Percentiles rank a stretch among this genome's conserved stretches.
Conservation (phyloP, 495 filamentous ascomycete genomes). For the Aspergillus funiculosus region DNA sequence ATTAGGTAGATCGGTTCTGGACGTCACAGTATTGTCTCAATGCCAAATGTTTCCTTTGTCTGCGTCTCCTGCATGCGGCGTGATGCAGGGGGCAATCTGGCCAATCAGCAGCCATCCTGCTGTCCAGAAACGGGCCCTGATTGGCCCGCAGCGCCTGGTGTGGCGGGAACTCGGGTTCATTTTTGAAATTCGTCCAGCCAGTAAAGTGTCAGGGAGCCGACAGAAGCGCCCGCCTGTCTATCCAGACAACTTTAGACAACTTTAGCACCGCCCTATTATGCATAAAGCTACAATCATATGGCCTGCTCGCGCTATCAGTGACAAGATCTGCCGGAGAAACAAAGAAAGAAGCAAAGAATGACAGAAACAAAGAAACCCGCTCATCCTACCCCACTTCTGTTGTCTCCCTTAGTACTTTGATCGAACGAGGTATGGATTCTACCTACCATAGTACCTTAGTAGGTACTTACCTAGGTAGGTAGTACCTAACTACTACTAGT, state of each 20-base stretch:
- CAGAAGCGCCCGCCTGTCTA: not conserved
- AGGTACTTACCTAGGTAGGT: too few relatives aligned
- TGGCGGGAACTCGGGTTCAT: conserved; percentile 5
- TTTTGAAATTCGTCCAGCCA: conserved; percentile 7
- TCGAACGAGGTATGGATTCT: not conserved
- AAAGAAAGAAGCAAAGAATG: conserved; percentile 18
- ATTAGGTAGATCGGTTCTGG: not conserved
- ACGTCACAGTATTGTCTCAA: conserved; percentile 18
- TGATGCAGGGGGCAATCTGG: conserved; percentile 20
- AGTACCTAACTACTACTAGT: too few relatives aligned
- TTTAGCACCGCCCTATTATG: conserved; percentile 7
- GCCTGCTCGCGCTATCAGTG: not conserved
- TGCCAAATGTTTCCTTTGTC: conserved; percentile 36
- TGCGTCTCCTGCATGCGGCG: conserved; percentile 36
- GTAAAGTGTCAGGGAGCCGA: not conserved
- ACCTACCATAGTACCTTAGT: too few relatives aligned
- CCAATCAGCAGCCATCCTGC: conserved; percentile 11
- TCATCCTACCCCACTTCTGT: conserved; percentile 1
- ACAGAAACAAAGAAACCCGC: conserved; percentile 6
- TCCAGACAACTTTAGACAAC: not conserved
- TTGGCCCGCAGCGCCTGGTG: conserved; percentile 10
- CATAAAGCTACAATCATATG: conserved; percentile 3
- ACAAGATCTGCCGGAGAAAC: conserved; percentile 10
- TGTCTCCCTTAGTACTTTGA: not conserved
- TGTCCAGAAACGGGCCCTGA: conserved; percentile 1